These are phyloP conservation scores for Ustilago curta DNA, from an alignment of 1,284 basidiomycete genomes.

Conservation along the genomic window DNA sequence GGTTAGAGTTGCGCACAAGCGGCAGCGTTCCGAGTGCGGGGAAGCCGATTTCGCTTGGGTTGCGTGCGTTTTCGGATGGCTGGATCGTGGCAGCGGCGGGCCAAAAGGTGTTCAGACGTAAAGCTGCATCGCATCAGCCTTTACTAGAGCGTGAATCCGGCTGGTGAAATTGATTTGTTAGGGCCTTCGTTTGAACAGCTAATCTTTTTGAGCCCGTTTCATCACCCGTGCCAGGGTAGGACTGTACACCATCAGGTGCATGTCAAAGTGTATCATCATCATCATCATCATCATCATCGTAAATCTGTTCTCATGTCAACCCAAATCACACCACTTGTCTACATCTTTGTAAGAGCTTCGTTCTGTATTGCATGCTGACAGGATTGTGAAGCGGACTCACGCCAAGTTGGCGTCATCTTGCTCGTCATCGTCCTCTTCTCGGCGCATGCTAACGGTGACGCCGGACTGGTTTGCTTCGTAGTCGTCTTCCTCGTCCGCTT, in stretches of 20 bases:
- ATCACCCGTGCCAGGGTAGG: too few species aligned
- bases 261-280: too few species aligned
- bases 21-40: slow-evolving; percentile 14
- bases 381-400: not conserved
- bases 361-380: not conserved
- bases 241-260: too few species aligned
- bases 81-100: slow-evolving; percentile 2
- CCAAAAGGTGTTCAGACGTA: slow-evolving; percentile 7
- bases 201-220: not conserved
- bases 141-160: not conserved
- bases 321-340: slow-evolving; percentile 8
- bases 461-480: slow-evolving; percentile 49
- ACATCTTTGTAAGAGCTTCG: not conserved
- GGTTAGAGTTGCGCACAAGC: not conserved
- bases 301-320: not conserved
- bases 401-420: slow-evolving; percentile 18
- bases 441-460: slow-evolving; percentile 55
- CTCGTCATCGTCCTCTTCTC: slow-evolving; percentile 54
- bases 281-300: too few species aligned
- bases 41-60: slow-evolving; percentile 8
- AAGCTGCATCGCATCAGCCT: not conserved
- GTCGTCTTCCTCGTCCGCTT: slow-evolving; percentile 49
- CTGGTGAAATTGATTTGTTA: not conserved
- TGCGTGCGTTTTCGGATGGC: not conserved
- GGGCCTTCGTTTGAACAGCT: not conserved